Evolutionary conservation across 371 early-diverging fungal species (phyloP).

Genomic region (Umbelopsis sp.): DNA sequence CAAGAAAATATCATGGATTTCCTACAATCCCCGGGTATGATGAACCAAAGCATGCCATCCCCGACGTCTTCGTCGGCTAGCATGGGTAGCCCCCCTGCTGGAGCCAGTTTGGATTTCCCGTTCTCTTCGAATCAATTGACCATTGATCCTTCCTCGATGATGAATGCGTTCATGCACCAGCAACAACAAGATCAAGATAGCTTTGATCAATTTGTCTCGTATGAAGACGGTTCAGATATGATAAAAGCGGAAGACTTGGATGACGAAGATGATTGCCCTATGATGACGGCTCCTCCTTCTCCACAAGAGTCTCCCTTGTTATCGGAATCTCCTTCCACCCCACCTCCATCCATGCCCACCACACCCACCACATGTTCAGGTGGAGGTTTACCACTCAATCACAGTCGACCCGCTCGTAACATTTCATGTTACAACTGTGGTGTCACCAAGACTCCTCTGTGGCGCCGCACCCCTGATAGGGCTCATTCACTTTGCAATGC

Average conservation of each 20-base stretch:
- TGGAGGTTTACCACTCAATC: slow-evolving; percentile 24
- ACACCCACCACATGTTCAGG: slow-evolving; percentile 20
- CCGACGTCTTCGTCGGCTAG: slow-evolving; percentile 1
- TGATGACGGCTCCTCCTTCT: slow-evolving; percentile 17
- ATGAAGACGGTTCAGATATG: slow-evolving; percentile 31
- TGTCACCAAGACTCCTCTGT: slow-evolving; percentile 81
- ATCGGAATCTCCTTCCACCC: slow-evolving; percentile 24
- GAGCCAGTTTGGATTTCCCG: background rate
- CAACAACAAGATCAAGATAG: slow-evolving; percentile 24
- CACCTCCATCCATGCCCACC: slow-evolving; percentile 27
- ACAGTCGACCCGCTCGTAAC: slow-evolving; percentile 57
- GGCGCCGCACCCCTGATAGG: slow-evolving; percentile 80
- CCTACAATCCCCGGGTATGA: background rate
- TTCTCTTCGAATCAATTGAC: slow-evolving; percentile 9
- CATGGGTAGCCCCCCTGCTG: slow-evolving; percentile 12
- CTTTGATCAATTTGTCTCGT: slow-evolving; percentile 44
- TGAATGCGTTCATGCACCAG: slow-evolving; percentile 33
- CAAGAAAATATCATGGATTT: slow-evolving; percentile 15
- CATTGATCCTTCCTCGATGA: slow-evolving; percentile 14
- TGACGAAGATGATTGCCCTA: slow-evolving; percentile 9
- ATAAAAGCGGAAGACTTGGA: background rate
- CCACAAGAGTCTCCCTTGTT: background rate
- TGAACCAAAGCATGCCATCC: slow-evolving; percentile 1
- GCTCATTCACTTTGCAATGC: slow-evolving; percentile 84
- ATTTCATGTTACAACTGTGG: slow-evolving; percentile 81